Evolutionary conservation across 2,329 filamentous ascomycete genomes (phyloP), one percentile per base, ranked within the genome.

Genomic region (Eutypa lata): DNA sequence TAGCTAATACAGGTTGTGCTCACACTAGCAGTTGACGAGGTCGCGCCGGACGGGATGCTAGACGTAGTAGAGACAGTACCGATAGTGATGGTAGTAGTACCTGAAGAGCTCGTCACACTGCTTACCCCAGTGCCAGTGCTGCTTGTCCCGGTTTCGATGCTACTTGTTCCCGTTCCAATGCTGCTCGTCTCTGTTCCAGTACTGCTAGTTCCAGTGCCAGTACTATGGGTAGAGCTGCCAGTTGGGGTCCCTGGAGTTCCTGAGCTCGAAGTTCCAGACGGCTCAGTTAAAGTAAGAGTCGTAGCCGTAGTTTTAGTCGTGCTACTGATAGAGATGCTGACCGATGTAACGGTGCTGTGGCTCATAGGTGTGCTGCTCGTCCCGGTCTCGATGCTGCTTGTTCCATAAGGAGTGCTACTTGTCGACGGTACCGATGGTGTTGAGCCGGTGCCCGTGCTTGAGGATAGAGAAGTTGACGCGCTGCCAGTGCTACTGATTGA

Each of bases 1-100:
- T 59, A 52, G 2, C 56, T 50, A 24, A 58, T 2, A 51, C 64
- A 66, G 16, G 56, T 63, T 11, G 58, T 62, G 11, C 52, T 59
- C 11, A 42, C 52, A 43, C 46, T 57, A 38, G 57, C 52, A 10
- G 50, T 19, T 13, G 50, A 47, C n/a, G 19, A 6, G 22, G 47
- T 18, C 10, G 11, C 7, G 19, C 43, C 46, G 45, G 26, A 46
- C 16, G 45, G 50, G 18, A 52, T 53, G 10, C 38, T 28, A 16
- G 24, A 10, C 10, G 50, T 46, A 3, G 33, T 18, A 22, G 47
- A 51, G n/a, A 31, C 31, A 24, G 45, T 47, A 35, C 43, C 33
- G 31, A 31, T 18, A 13, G 31, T 24, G 50, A 7, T 13, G 7
- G 28, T 19, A 3, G 28, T 14, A 14, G 31, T 35, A 14, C 40